Base-by-base conservation (phyloP, 805 yeast species). In the Debaryomyces maramus region DNA sequence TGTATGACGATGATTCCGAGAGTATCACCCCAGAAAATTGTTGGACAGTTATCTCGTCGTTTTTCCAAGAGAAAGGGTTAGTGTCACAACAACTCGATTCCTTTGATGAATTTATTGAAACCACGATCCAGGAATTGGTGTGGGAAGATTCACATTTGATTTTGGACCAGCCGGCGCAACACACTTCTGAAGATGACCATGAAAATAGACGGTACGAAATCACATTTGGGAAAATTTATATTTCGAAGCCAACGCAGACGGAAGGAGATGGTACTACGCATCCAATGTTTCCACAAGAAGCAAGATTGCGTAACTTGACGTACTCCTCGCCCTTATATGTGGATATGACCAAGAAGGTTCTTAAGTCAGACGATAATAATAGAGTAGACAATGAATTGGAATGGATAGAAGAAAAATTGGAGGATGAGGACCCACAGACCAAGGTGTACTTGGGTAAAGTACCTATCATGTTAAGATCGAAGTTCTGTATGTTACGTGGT, bases 191-290 rank as follows among this genome's bases (percentile, higher is more conserved):
- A 53, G 78, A 80, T 42, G 99, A 93, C 62, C 85, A 88, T 60
- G 80, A 88, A 53, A 89, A 87, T 65, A 84, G 89, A 68, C 80
- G 97, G 50, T 95, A 89, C 57, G 97, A 91, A 66, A 93, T 93
- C 60, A 82, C 90, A n/a, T 93, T 93, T 67, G 99, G 99, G 50
- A 95, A 91, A 63, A 93, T 95, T 56, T 93, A 86, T 66, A 81
- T 93, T 51, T 89, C 98, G 18, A 86, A 90, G 56, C 99, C 99
- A 33, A 88, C 96, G 35, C 96, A 93, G 79, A 95, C 98, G 15
- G 99, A 93, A 71, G 96, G 98, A 13, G 99, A 93, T 70, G 99
- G 99, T 72, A 89, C 96, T n/a, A 91, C 98, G n/a, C 91, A 89
- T 57, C 95, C 96, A 10, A 81, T 93, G 83, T 87, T 87, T 60